These are phyloP conservation scores for Candida anglica DNA, from an alignment of 805 yeast genomes.

Conservation along the genomic window DNA sequence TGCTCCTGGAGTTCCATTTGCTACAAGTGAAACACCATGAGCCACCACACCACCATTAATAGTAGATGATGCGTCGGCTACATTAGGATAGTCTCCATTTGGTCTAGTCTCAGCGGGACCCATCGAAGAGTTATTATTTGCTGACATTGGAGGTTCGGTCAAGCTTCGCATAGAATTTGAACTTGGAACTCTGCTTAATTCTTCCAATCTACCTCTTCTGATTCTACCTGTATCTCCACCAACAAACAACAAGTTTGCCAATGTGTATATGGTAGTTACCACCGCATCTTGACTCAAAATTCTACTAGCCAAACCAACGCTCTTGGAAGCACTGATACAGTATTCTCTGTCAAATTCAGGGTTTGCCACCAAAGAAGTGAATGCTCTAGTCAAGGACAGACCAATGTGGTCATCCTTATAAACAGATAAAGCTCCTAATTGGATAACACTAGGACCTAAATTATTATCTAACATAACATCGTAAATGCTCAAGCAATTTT, in stretches of 20 bases:
- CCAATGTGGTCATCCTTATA: slow-evolving; percentile 36
- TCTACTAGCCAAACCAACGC: slow-evolving; percentile 64
- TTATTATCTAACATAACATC: slow-evolving; percentile 50
- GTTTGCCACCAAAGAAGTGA: slow-evolving; percentile 52
- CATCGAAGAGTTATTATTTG: too few relatives aligned
- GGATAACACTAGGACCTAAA: slow-evolving; percentile 48
- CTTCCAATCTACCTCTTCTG: not conserved
- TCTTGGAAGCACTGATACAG: slow-evolving; percentile 50
- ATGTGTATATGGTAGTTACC: slow-evolving; percentile 78
- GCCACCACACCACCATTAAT: too few relatives aligned
- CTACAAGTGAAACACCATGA: too few relatives aligned
- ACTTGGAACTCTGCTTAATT: too few relatives aligned
- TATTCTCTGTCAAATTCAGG: slow-evolving; percentile 44
- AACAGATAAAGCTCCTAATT: slow-evolving; percentile 54
- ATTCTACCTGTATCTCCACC: slow-evolving; percentile 30
- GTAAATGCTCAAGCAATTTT: slow-evolving; percentile 47
- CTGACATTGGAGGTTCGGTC: too few relatives aligned
- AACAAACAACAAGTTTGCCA: slow-evolving; percentile 67
- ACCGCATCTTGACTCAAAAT: slow-evolving; percentile 76
- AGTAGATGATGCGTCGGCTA: not conserved
- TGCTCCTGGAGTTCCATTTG: not conserved
- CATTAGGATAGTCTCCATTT: not conserved
- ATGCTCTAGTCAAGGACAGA: slow-evolving; percentile 38
- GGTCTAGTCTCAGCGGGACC: not conserved
- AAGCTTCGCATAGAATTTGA: too few relatives aligned